Evolutionary conservation across 129 eudicot genomes (phyloP).

Genomic region (Escallonia herrerae): DNA sequence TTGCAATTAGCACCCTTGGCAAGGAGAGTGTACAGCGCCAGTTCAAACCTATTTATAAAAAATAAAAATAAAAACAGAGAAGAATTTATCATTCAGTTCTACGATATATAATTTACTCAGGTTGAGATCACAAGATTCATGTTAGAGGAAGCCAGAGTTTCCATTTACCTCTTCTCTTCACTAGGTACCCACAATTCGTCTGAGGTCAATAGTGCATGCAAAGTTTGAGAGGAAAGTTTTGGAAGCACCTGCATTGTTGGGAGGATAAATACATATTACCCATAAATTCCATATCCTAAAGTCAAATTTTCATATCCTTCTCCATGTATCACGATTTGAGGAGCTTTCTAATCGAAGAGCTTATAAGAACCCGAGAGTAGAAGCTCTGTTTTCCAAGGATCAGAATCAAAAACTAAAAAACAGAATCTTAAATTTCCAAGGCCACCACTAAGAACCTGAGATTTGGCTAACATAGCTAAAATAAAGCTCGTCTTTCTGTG

Average conservation of each 20-base stretch:
- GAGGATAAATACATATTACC: conserved; percentile 3
- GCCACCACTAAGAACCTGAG: too few species aligned
- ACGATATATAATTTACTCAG: not conserved
- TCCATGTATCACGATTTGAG: too few species aligned
- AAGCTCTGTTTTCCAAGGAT: too few species aligned
- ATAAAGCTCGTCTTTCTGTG: too few species aligned
- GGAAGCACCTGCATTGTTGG: conserved; percentile 69
- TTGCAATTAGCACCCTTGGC: conserved; percentile 57
- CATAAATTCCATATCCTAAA: not conserved
- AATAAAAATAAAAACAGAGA: too few species aligned
- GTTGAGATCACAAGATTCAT: not conserved
- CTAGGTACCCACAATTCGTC: conserved; percentile 93
- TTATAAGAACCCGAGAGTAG: too few species aligned
- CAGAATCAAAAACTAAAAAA: too few species aligned
- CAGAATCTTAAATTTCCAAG: too few species aligned
- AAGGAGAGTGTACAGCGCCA: conserved; percentile 77
- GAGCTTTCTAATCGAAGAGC: too few species aligned
- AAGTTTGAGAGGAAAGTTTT: conserved; percentile 87
- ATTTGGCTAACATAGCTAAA: too few species aligned
- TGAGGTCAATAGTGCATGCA: conserved; percentile 85
- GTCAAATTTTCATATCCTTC: not conserved
- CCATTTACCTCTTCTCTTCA: conserved; percentile 86
- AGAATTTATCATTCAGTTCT: conserved; percentile 7
- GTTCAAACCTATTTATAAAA: conserved; percentile 63
- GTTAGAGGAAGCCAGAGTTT: conserved; percentile 1